Evolutionary conservation across 2,329 filamentous ascomycete species (phyloP).

Genomic region (Cordyceps militaris): DNA sequence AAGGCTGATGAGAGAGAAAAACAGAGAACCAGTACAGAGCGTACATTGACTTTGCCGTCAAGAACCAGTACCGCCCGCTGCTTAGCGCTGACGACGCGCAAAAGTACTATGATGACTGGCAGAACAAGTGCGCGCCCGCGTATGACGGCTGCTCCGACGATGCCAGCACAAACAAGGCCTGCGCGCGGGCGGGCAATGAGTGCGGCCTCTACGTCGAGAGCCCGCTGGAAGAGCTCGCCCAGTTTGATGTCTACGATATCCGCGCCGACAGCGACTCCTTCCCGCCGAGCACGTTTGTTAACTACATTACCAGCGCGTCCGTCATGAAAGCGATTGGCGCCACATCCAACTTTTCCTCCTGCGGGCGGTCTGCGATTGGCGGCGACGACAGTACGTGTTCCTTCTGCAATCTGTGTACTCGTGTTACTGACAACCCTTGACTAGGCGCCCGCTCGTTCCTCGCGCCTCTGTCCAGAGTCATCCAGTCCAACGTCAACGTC

Average conservation of each 20-base stretch:
- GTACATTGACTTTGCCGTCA: constrained; percentile 37
- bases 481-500: constrained; percentile 40
- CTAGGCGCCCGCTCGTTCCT: constrained; percentile 38
- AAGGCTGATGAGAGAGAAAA: constrained; percentile 12
- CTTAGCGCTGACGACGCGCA: constrained; percentile 17
- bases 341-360: constrained; percentile 3
- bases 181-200: constrained; percentile 19
- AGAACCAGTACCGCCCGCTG: constrained; percentile 32
- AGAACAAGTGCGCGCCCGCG: constrained; percentile 20
- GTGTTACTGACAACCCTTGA: neutral
- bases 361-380: neutral
- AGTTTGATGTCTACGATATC: constrained; percentile 43
- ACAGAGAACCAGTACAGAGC: constrained; percentile 25
- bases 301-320: constrained; percentile 31
- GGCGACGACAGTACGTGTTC: neutral
- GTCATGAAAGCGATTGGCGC: constrained; percentile 40
- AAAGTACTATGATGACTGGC: constrained; percentile 14
- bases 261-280: constrained; percentile 30
- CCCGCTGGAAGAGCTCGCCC: constrained; percentile 8
- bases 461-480: constrained; percentile 34
- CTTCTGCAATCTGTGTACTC: neutral
- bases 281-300: constrained; percentile 33
- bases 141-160: constrained; percentile 21
- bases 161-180: constrained; percentile 19
- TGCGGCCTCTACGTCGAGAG: constrained; percentile 24